Evolutionary conservation across 2,329 filamentous ascomycete species (phyloP).

Genomic region (Aspergillus sclerotialis): DNA sequence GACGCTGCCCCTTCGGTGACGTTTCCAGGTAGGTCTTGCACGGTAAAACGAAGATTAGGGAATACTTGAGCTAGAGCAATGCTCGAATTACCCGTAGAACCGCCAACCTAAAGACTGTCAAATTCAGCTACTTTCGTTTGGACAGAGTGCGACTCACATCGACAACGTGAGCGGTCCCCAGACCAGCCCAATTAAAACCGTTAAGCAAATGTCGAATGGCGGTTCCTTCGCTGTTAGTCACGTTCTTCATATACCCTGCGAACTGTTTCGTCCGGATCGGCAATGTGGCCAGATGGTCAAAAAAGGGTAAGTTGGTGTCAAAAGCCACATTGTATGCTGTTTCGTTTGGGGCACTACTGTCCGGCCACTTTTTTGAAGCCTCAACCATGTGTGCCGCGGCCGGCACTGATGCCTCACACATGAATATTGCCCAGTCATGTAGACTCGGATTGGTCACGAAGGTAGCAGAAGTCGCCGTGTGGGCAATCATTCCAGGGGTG

Average conservation of each 20-base stretch:
- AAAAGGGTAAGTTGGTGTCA: conserved; percentile 22
- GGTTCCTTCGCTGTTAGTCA: conserved; percentile 44
- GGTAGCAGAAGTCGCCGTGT: conserved; percentile 48
- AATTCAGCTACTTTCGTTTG: no score
- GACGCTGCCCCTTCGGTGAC: no score
- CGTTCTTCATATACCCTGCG: conserved; percentile 48
- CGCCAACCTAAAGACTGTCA: conserved; percentile 45
- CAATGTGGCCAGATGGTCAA: conserved; percentile 20
- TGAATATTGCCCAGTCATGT: conserved; percentile 50
- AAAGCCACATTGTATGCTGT: conserved; percentile 22
- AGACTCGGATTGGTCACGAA: conserved; percentile 21
- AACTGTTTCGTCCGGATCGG: conserved; percentile 42
- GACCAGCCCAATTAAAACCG: conserved; percentile 47
- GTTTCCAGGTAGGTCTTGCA: conserved; percentile 41
- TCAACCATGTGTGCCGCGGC: conserved; percentile 11
- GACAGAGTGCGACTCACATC: no score
- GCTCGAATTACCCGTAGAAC: conserved; percentile 52
- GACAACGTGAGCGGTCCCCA: conserved; percentile 46
- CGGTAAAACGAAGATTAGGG: conserved; percentile 48
- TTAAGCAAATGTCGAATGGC: conserved; percentile 47
- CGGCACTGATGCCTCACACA: conserved; percentile 19
- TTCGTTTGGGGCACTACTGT: conserved; percentile 11
- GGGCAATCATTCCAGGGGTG: conserved; percentile 44
- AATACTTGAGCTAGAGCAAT: conserved; percentile 48
- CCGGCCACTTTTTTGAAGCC: conserved; percentile 16